Base-by-base conservation (phyloP, 345 rosid genomes). In the Eucalyptus tenuipes region DNA sequence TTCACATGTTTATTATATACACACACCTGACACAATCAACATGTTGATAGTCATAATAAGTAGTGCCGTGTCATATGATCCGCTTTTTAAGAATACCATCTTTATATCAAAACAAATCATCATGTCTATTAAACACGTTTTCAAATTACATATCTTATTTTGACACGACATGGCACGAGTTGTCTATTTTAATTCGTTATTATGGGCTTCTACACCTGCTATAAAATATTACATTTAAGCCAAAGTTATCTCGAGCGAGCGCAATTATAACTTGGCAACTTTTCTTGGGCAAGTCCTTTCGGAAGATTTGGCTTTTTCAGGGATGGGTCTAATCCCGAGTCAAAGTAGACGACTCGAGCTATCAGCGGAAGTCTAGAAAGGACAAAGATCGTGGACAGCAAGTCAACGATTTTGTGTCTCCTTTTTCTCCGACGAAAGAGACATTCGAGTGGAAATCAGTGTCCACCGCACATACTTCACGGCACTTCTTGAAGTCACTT, bases 91-190 rank as follows among this genome's bases (percentile, higher is more conserved):
- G 1, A 2, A 8, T 16, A 16, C 16, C 44, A 15, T 33, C 12
- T 31, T 9, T 7, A 0, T 68, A 3, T 31, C 1, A 1, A 37
- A 40, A 12, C 47, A 75, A 37, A 20, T 40, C 27, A 3, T 2
- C 15, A 3, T 13, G 0, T 20, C 13, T 1, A 18, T 68, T 17
- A 0, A 16, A 4, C 22, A 5, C 10, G 7, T 5, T 71, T 71
- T 9, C 7, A 1, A 20, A 71, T 18, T 33, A 71, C 45, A 8
- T 37, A 6, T 40, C 45, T 24, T 4, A 10, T 20, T 10, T 20
- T 40, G 15, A 40, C 47, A 22, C 9, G 5, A 40, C 8, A 3
- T 3, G 1, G 7, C 3, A 4, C 3, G 15, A 20, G 6, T 2
- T 20, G 47, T 20, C 45, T 44, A 75, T 37, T 37, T 3, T 11